A percentile compares a stretch with the other conserved stretches of the same genome.
Evolutionary conservation across 129 eudicot species (phyloP).

Genomic region (Tanacetum coccineum): DNA sequence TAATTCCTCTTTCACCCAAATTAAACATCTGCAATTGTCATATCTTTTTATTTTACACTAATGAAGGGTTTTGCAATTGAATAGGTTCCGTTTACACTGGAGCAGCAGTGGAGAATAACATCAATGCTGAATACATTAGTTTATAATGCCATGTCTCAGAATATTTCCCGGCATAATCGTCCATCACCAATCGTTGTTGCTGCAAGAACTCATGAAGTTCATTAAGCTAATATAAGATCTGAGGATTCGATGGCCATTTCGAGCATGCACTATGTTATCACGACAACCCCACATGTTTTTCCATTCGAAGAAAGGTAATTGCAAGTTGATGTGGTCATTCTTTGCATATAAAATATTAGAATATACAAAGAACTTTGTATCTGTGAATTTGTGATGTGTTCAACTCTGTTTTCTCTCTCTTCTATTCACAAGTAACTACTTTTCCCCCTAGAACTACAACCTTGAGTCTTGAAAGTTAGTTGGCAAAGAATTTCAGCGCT

Average conservation of each 20-base stretch:
- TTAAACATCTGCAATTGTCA: no score
- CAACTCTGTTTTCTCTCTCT: neutral
- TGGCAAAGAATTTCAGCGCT: neutral
- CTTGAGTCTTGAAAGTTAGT: neutral
- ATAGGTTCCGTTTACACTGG: no score
- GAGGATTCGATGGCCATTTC: constrained; percentile 49
- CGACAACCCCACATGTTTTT: constrained; percentile 82
- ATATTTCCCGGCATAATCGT: no score
- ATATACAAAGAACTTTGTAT: neutral
- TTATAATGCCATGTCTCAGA: no score
- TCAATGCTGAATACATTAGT: no score
- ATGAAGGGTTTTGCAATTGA: no score
- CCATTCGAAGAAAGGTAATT: constrained; percentile 93
- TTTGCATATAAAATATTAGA: neutral
- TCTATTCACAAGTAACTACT: no score
- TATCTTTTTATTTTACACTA: no score
- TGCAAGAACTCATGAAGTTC: constrained; percentile 80
- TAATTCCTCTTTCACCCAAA: no score
- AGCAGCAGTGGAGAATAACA: no score
- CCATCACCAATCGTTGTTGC: constrained; percentile 95
- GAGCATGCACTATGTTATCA: constrained; percentile 70
- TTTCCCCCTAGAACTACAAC: no score
- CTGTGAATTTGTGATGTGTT: neutral
- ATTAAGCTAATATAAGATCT: constrained; percentile 42
- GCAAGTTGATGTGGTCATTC: constrained; percentile 13